These are phyloP conservation scores for Neofusicoccum cordaticola DNA, from an alignment of 2,329 filamentous ascomycete species.

Conservation along the genomic window DNA sequence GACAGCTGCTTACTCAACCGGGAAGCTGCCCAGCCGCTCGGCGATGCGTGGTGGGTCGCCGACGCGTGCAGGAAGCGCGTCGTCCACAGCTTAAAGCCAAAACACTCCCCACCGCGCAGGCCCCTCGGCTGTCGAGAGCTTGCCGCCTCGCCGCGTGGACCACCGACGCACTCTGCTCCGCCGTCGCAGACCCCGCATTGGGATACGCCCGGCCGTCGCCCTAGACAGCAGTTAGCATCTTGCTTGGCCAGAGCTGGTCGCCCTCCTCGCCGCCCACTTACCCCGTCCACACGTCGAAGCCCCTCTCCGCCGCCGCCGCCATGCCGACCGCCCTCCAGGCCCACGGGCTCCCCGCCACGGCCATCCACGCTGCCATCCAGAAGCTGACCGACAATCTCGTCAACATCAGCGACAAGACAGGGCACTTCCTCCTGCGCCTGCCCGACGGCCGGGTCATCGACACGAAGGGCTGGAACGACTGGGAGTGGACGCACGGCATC, in stretches of 20 bases:
- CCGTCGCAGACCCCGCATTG: not conserved
- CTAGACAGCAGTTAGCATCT: not conserved
- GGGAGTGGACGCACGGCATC: conserved; percentile 81
- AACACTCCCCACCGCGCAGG: not conserved
- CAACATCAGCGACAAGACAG: conserved; percentile 73
- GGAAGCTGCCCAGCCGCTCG: not conserved
- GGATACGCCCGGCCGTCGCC: not conserved
- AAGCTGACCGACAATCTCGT: conserved; percentile 70
- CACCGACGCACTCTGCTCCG: no score
- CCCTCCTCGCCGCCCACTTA: not conserved
- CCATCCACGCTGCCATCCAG: conserved; percentile 57
- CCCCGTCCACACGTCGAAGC: not conserved
- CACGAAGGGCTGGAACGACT: conserved; percentile 80
- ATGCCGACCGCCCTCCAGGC: conserved; percentile 46
- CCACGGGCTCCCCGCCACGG: conserved; percentile 39
- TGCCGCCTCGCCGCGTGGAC: not conserved
- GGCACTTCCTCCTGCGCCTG: conserved; percentile 69
- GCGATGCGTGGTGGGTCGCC: not conserved
- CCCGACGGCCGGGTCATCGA: conserved; percentile 74
- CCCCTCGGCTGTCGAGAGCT: not conserved
- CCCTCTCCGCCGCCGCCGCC: conserved; percentile 24
- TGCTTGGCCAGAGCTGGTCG: not conserved
- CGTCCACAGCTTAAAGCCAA: not conserved
- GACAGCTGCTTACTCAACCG: conserved; percentile 2
- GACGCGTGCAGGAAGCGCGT: not conserved